Base-by-base conservation (phyloP, 768 basidiomycete genomes). In the Auriscalpium vulgare region DNA sequence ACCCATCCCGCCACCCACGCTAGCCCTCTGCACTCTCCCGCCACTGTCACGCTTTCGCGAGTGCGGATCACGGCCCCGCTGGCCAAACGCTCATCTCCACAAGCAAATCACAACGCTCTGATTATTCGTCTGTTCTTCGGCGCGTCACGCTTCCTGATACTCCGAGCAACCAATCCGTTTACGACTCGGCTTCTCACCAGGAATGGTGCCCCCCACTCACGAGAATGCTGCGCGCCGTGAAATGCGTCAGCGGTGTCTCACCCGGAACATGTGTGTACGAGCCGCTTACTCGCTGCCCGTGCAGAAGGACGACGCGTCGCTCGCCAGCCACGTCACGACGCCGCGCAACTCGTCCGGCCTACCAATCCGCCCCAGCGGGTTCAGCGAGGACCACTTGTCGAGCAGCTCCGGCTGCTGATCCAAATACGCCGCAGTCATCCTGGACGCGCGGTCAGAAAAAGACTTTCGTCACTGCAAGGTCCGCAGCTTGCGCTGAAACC, bases 261-360 rank as follows among this genome's bases (percentile, higher is more conserved):
- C 13, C 6, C 34, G 13, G 11, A 50, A 36, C 7, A 14, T 9
- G 37, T 16, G 37, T 16, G 50, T 8, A 57, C 56, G 13, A 49
- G n/a, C 14, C 40, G 82, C 86, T 53, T 63, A 89, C 87, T 89
- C 87, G 84, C 87, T 88, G 1, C 87, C 87, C 0, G 88, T 90
- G 64, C 85, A 88, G 66, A 84, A 90, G 35, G 79, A 85, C 4
- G 84, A 86, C 48, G 88, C 87, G 56, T 88, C 86, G 59, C 81
- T 82, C 29, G 87, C 83, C 9, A 90, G 71, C 87, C 87, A 90
- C 0, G 78, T 70, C 47, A 81, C 72, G 0, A 87, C 85, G 0
- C 88, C 88, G 1, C 88, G 75, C 64, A 89, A 63, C 68, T 91
- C 88, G 62, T 89, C 86, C 0, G 83, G 78, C 9, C 84, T 71